phyloP scores from a whole-genome alignment of 2,329 filamentous ascomycete species.

The Epichloe brachyelytri region DNA sequence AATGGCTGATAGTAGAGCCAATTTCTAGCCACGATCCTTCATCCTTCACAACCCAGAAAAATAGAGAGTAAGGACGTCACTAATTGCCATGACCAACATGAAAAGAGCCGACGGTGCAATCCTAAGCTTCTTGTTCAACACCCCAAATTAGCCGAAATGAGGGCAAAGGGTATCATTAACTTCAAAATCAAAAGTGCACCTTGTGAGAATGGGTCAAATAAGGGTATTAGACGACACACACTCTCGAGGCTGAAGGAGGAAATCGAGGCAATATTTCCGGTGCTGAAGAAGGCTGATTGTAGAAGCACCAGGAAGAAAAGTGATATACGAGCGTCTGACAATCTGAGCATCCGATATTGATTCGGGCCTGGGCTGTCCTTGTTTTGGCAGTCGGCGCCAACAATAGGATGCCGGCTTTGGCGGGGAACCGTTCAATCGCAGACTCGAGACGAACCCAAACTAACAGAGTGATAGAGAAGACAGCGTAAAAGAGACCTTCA shows the following conservation, averaged over 20 bases:
- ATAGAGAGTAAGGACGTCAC: conserved; percentile 81
- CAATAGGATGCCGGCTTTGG: not conserved
- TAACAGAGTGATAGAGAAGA: conserved; percentile 70
- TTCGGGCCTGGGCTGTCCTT: conserved; percentile 1
- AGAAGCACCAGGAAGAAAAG: conserved; percentile 93
- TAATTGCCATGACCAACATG: conserved; percentile 86
- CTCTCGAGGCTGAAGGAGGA: conserved; percentile 90
- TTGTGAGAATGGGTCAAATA: conserved; percentile 91
- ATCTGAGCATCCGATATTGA: conserved; percentile 50
- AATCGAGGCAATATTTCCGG: conserved; percentile 87
- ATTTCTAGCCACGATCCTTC: conserved; percentile 97
- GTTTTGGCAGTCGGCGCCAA: not conserved
- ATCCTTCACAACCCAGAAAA: conserved; percentile 98
- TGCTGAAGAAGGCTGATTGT: conserved; percentile 93
- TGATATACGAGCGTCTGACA: conserved; percentile 77
- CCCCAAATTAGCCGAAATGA: conserved; percentile 87
- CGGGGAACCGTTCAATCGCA: not conserved
- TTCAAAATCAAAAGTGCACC: conserved; percentile 78
- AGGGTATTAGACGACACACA: conserved; percentile 71
- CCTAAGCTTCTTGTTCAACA: conserved; percentile 72
- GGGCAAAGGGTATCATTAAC: conserved; percentile 81
- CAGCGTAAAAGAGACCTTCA: conserved; percentile 90
- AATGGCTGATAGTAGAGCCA: conserved; percentile 91
- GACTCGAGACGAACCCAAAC: conserved; percentile 81
- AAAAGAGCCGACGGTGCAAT: conserved; percentile 83